Conservation (phyloP, 2,329 filamentous ascomycete species). For the Hymenoscyphus fructigenus region DNA sequence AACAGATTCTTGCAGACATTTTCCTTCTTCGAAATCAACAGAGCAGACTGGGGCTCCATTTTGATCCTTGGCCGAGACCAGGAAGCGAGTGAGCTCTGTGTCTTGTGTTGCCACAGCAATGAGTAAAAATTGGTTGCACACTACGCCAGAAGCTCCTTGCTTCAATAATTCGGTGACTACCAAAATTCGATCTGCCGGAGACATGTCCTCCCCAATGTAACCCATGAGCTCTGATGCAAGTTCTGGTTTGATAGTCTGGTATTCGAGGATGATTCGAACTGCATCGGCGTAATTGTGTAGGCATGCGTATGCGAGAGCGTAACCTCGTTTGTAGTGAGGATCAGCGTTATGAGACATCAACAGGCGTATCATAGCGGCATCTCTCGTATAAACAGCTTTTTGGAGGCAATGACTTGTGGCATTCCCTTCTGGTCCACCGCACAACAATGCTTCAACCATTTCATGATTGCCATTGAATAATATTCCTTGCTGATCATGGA, state of each 20-base stretch:
- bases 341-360: conserved; percentile 53
- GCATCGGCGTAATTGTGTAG: conserved; percentile 18
- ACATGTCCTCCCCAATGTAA: conserved; percentile 10
- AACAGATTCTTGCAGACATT: conserved; percentile 26
- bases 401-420: conserved; percentile 19
- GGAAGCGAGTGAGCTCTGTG: conserved; percentile 17
- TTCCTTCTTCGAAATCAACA: conserved; percentile 29
- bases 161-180: conserved; percentile 22
- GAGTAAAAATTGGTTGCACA: conserved; percentile 27
- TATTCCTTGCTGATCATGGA: conserved; percentile 40
- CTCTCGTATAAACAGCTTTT: conserved; percentile 14
- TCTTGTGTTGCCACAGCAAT: conserved; percentile 27
- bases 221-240: conserved; percentile 20
- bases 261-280: conserved; percentile 17
- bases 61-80: conserved; percentile 7
- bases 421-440: conserved; percentile 56
- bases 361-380: conserved; percentile 47
- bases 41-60: conserved; percentile 22
- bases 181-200: conserved; percentile 16
- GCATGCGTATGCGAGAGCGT: conserved; percentile 37
- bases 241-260: conserved; percentile 17
- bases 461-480: conserved; percentile 51
- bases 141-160: conserved; percentile 26
- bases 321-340: conserved; percentile 50
- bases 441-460: conserved; percentile 56